Evolutionary conservation across 2,329 filamentous ascomycete species (phyloP).

Genomic region (Chaetothyriales sp.): DNA sequence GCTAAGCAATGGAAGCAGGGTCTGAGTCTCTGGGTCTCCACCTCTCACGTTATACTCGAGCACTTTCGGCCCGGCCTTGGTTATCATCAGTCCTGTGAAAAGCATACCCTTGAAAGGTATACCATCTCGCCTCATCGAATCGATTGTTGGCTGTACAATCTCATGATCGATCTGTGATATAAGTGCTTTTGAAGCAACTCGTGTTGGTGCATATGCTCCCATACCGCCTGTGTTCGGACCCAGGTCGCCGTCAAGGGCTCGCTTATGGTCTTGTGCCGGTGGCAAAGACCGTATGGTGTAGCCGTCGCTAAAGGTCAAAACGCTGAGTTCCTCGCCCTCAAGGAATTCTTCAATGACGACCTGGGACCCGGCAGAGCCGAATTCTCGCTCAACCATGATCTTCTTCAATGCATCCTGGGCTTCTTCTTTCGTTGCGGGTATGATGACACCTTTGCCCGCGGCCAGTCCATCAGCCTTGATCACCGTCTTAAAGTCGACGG

Average conservation of each 20-base stretch:
- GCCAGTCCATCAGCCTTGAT: slow-evolving; percentile 90
- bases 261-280: slow-evolving; percentile 92
- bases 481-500: slow-evolving; percentile 57
- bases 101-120: slow-evolving; percentile 56
- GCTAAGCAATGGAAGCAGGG: slow-evolving; percentile 56
- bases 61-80: slow-evolving; percentile 60
- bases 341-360: slow-evolving; percentile 94
- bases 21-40: slow-evolving; percentile 84
- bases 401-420: slow-evolving; percentile 66
- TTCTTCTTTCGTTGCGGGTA: slow-evolving; percentile 67
- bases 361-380: slow-evolving; percentile 72
- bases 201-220: slow-evolving; percentile 92
- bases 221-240: slow-evolving; percentile 95
- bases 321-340: slow-evolving; percentile 78
- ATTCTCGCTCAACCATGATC: slow-evolving; percentile 81
- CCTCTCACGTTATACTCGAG: slow-evolving; percentile 90
- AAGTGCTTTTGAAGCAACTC: slow-evolving; percentile 58
- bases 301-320: slow-evolving; percentile 84
- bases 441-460: slow-evolving; percentile 88
- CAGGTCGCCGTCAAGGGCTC: slow-evolving; percentile 74
- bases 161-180: slow-evolving; percentile 62
- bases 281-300: slow-evolving; percentile 69
- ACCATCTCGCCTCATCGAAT: slow-evolving; percentile 72
- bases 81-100: slow-evolving; percentile 91
- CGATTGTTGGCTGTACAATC: slow-evolving; percentile 76